Percentiles rank a stretch among this genome's conserved stretches.
Evolutionary conservation across 2,329 filamentous ascomycete genomes (phyloP).

Genomic region (Exophiala bonariae): DNA sequence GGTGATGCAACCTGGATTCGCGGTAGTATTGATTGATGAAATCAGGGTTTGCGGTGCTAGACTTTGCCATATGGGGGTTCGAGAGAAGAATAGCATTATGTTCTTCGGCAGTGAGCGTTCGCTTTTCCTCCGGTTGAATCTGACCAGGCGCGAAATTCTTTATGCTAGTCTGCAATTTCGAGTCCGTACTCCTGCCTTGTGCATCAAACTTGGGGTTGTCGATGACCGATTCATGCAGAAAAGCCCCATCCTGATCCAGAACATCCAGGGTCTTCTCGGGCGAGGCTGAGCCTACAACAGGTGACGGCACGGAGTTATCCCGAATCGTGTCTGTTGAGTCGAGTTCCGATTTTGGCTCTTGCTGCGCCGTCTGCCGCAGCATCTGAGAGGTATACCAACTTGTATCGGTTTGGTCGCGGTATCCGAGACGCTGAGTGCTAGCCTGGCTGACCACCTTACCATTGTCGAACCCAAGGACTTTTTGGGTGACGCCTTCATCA

Average conservation of each 20-base stretch:
- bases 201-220: no score
- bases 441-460: slow-evolving; percentile 68
- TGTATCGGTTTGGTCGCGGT: slow-evolving; percentile 75
- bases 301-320: no score
- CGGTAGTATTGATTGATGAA: slow-evolving; percentile 95
- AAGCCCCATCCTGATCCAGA: no score
- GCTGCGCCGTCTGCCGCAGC: slow-evolving; percentile 34
- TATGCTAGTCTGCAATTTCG: no score
- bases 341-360: slow-evolving; percentile 1
- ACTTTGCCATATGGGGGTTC: slow-evolving; percentile 82
- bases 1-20: slow-evolving; percentile 89
- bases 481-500: slow-evolving; percentile 81
- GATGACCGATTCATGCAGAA: no score
- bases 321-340: no score
- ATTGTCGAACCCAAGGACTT: slow-evolving; percentile 65
- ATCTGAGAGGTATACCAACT: slow-evolving; percentile 83
- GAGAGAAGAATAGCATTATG: slow-evolving; percentile 84
- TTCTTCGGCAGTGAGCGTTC: slow-evolving; percentile 77
- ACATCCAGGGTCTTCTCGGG: no score
- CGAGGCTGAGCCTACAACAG: no score
- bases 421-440: slow-evolving; percentile 62
- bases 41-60: slow-evolving; percentile 86
- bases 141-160: background rate
- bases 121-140: slow-evolving; percentile 25
- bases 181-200: no score